These are phyloP conservation scores for Colletotrichum magnum DNA, from an alignment of 2,329 filamentous ascomycete genomes.

Conservation along the genomic window DNA sequence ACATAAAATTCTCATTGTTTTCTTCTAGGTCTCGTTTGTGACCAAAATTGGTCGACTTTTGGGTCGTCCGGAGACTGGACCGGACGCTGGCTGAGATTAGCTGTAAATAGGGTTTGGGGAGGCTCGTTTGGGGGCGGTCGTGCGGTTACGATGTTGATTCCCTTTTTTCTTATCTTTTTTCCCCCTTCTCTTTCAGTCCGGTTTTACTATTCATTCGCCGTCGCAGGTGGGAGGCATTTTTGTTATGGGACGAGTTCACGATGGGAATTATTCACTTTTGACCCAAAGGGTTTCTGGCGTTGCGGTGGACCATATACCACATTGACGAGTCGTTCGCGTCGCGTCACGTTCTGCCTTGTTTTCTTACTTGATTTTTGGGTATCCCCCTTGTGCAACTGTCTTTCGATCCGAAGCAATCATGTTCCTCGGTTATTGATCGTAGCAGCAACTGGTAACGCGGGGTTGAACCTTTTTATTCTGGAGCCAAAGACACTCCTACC, in stretches of 20 bases:
- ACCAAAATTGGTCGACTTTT: background rate
- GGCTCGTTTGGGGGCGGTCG: conserved; percentile 2
- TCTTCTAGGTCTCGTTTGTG: background rate
- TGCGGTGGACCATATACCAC: conserved; percentile 41
- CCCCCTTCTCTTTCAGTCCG: background rate
- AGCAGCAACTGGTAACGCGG: background rate
- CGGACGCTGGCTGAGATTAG: background rate
- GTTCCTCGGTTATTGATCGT: background rate
- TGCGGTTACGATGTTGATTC: background rate
- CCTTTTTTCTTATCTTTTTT: background rate
- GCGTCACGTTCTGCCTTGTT: conserved; percentile 35
- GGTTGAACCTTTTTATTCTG: too few relatives aligned
- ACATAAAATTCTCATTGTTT: conserved; percentile 22
- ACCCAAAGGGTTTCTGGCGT: conserved; percentile 35
- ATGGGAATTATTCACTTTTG: conserved; percentile 32
- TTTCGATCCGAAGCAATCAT: background rate
- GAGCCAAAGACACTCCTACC: too few relatives aligned
- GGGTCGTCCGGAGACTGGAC: background rate
- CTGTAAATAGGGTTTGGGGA: conserved; percentile 33
- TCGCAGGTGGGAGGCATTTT: background rate
- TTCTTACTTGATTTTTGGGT: background rate
- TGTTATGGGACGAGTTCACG: conserved; percentile 23
- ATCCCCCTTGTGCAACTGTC: background rate
- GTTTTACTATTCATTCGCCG: background rate
- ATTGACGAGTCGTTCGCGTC: conserved; percentile 36